Evolutionary conservation across 495 filamentous ascomycete species (phyloP).

Genomic region (Aspergillus campestris): DNA sequence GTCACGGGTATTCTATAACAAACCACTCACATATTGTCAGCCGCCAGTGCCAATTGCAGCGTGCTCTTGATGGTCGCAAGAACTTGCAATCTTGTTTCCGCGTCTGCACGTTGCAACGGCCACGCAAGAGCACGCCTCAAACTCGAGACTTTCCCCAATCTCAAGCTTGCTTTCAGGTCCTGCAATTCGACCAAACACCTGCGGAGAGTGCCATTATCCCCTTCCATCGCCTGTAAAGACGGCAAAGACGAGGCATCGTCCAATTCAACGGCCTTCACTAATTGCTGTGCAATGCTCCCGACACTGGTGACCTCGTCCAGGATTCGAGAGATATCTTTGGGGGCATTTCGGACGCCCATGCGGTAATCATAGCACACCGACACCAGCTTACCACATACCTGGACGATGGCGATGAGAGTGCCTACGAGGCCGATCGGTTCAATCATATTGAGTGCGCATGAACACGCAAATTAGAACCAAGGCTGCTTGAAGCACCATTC

Average conservation of each 20-base stretch:
- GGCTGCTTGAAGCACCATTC: too few relatives aligned
- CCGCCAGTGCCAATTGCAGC: too few relatives aligned
- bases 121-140: too few relatives aligned
- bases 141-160: too few relatives aligned
- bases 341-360: neutral
- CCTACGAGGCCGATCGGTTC: too few relatives aligned
- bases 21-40: too few relatives aligned
- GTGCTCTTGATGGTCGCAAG: too few relatives aligned
- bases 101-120: too few relatives aligned
- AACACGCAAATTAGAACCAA: too few relatives aligned
- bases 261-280: neutral
- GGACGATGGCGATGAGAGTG: neutral
- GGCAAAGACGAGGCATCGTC: neutral
- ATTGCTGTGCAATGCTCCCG: neutral
- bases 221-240: neutral
- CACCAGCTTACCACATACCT: neutral
- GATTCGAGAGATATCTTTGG: neutral
- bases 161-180: neutral
- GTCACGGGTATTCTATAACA: too few relatives aligned
- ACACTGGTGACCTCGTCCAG: neutral
- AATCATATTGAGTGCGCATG: too few relatives aligned
- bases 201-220: neutral
- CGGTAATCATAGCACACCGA: neutral
- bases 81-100: too few relatives aligned
- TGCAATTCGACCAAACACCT: neutral